Conservation (phyloP, 2,329 filamentous ascomycete species). For the Pyrenochaeta sp. region DNA sequence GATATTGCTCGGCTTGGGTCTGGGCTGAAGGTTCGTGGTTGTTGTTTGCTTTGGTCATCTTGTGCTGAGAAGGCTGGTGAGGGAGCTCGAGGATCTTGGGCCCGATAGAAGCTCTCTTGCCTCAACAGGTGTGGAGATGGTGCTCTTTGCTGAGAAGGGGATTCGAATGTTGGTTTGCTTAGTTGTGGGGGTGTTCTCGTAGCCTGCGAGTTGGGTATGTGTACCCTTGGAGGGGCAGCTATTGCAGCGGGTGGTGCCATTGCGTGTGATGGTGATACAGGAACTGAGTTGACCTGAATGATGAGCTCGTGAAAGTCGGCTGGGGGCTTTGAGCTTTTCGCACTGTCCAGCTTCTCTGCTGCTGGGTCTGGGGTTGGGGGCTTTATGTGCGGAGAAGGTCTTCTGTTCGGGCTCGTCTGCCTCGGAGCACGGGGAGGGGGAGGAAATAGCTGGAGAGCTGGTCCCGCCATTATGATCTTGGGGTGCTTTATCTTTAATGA, state of each 20-base stretch:
- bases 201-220: conserved; percentile 32
- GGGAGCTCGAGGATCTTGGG: conserved; percentile 28
- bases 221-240: conserved; percentile 36
- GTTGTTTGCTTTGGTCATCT: conserved; percentile 17
- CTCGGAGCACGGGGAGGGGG: conserved; percentile 45
- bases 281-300: conserved; percentile 50
- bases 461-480: conserved; percentile 42
- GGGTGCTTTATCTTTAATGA: conserved; percentile 24
- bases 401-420: conserved; percentile 44
- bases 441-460: conserved; percentile 50
- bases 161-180: conserved; percentile 29
- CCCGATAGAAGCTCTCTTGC: conserved; percentile 28
- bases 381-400: conserved; percentile 33
- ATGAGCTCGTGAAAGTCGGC: conserved; percentile 51
- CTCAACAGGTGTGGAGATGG: conserved; percentile 25
- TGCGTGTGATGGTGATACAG: conserved; percentile 41
- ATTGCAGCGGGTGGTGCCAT: conserved; percentile 31
- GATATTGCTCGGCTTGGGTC: conserved; percentile 43
- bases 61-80: conserved; percentile 28
- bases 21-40: conserved; percentile 31
- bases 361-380: conserved; percentile 40
- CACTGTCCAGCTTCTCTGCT: conserved; percentile 40
- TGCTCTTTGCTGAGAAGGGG: conserved; percentile 30
- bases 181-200: conserved; percentile 32
- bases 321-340: conserved; percentile 38